These are phyloP conservation scores for Lactarius vividus DNA, from an alignment of 768 basidiomycete species.

Conservation along the genomic window DNA sequence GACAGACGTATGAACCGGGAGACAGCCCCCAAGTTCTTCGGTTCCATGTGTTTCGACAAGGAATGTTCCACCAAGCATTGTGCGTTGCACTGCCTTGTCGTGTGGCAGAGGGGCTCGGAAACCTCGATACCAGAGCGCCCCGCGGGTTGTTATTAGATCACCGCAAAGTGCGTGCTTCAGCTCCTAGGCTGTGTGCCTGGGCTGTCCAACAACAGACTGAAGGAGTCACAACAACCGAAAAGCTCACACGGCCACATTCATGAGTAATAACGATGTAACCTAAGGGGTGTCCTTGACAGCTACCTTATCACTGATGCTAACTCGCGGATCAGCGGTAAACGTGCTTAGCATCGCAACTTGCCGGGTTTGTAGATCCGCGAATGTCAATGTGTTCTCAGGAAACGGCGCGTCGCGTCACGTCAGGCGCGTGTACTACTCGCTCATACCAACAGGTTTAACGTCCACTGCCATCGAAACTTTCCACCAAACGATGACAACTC, in stretches of 20 bases:
- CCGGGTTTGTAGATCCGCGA: constrained; percentile 23
- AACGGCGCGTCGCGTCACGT: constrained; percentile 17
- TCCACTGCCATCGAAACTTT: neutral
- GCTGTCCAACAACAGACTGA: neutral
- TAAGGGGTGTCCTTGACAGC: no score
- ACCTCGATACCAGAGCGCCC: neutral
- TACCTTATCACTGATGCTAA: neutral
- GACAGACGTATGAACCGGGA: neutral
- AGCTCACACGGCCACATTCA: neutral
- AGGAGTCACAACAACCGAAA: neutral
- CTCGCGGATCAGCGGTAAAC: neutral
- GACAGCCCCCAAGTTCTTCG: neutral
- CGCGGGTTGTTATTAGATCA: neutral
- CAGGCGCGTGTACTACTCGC: constrained; percentile 2
- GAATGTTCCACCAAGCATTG: neutral
- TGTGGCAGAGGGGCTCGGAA: neutral
- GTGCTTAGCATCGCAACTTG: constrained; percentile 5
- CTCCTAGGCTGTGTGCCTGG: neutral
- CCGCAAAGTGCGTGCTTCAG: neutral
- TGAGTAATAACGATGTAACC: neutral
- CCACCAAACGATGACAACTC: neutral
- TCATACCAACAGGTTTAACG: constrained; percentile 5
- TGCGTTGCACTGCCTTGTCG: neutral
- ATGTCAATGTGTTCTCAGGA: neutral
- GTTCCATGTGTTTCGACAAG: neutral